Percentiles rank a stretch among this genome's conserved stretches.
These are phyloP conservation scores for Juncus inflexus DNA, from an alignment of 176 grass and related monocot species.

Conservation along the genomic window DNA sequence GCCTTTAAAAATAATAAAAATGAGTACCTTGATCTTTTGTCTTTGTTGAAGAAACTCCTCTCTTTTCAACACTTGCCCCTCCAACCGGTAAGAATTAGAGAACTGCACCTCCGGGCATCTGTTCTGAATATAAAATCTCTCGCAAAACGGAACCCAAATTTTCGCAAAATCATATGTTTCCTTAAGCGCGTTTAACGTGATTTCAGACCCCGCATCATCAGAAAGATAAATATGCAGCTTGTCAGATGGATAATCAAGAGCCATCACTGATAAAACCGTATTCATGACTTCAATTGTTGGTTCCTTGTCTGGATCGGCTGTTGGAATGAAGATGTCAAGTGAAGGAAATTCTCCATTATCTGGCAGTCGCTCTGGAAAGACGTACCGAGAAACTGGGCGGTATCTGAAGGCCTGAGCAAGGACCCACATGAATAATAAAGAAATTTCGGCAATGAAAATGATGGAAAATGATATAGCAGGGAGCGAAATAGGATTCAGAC, in stretches of 20 bases:
- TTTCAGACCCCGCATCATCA: conserved; percentile 63
- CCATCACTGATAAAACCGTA: conserved; percentile 74
- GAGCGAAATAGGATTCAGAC: neutral
- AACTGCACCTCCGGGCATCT: conserved; percentile 47
- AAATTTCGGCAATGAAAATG: conserved; percentile 29
- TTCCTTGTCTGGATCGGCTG: conserved; percentile 55
- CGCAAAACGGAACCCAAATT: conserved; percentile 71
- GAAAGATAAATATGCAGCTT: conserved; percentile 57
- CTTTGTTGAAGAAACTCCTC: conserved; percentile 5
- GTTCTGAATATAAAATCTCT: conserved; percentile 24
- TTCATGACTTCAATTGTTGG: conserved; percentile 41
- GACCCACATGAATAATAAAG: conserved; percentile 44
- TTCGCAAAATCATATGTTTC: conserved; percentile 50
- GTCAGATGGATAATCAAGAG: conserved; percentile 63
- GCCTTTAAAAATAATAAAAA: neutral
- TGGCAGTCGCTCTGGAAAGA: conserved; percentile 33
- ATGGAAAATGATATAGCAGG: neutral
- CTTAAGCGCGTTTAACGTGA: conserved; percentile 37
- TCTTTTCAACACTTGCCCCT: neutral
- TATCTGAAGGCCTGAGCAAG: conserved; percentile 38
- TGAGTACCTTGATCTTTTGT: conserved; percentile 32
- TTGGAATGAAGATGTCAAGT: conserved; percentile 47
- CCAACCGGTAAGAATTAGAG: neutral
- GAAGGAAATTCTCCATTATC: conserved; percentile 19
- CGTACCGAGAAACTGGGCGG: conserved; percentile 36